Conservation (phyloP, 2,329 filamentous ascomycete genomes). For the Hymenoscyphus linearis region DNA sequence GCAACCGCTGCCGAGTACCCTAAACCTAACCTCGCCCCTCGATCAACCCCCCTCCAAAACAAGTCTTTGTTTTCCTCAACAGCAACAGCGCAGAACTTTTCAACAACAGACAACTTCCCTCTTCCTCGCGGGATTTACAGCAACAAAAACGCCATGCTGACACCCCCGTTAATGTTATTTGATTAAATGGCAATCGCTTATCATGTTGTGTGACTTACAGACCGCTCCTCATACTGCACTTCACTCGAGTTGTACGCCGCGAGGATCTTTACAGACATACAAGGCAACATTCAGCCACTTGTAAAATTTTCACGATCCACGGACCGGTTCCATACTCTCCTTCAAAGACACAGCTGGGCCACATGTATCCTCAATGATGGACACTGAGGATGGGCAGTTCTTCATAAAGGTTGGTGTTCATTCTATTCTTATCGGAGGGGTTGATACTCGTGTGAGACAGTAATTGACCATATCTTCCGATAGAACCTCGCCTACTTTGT, state of each 20-base stretch:
- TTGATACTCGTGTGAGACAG: background rate
- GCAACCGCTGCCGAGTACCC: conserved; percentile 2
- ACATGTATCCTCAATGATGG: conserved; percentile 48
- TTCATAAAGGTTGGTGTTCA: conserved; percentile 71
- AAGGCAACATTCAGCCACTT: conserved; percentile 24
- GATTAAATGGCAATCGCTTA: conserved; percentile 16
- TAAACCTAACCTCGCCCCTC: background rate
- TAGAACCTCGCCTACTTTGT: conserved; percentile 95
- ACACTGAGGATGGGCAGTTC: conserved; percentile 80
- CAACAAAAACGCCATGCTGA: conserved; percentile 5
- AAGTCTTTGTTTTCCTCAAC: background rate
- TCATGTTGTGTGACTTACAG: conserved; percentile 26
- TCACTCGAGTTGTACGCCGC: conserved; percentile 21
- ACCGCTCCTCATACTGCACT: conserved; percentile 17
- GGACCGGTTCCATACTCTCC: conserved; percentile 23
- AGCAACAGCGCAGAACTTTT: background rate
- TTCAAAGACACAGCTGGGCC: conserved; percentile 17
- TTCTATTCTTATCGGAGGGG: background rate
- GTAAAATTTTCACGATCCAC: conserved; percentile 14
- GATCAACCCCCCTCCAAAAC: background rate
- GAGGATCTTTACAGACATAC: conserved; percentile 20
- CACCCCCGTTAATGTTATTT: conserved; percentile 8
- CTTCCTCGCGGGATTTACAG: conserved; percentile 2
- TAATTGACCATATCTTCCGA: conserved; percentile 25
- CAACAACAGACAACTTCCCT: background rate